Percentiles rank a stretch among this genome's conserved stretches.
These are phyloP conservation scores for Brassica carinata DNA, from an alignment of 345 rosid species.

Conservation along the genomic window DNA sequence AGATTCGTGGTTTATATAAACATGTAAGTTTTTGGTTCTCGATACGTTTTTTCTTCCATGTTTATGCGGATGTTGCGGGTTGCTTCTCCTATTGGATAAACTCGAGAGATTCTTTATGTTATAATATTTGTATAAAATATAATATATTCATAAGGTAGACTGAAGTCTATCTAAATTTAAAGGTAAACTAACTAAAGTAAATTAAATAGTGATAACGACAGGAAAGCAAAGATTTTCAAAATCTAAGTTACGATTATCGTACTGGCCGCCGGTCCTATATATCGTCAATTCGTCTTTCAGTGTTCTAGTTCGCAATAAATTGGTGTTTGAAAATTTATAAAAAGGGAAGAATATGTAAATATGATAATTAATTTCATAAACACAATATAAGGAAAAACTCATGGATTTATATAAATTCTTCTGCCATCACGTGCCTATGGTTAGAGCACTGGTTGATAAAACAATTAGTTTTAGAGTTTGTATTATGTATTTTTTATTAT, in stretches of 20 bases:
- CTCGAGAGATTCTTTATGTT: constrained; percentile 26
- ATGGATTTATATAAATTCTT: not conserved
- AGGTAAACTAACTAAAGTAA: constrained; percentile 11
- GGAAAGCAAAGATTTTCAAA: constrained; percentile 2
- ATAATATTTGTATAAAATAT: constrained; percentile 28
- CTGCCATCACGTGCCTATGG: not conserved
- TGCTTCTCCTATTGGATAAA: constrained; percentile 39
- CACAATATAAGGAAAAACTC: not conserved
- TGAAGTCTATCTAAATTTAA: constrained; percentile 32
- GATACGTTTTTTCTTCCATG: constrained; percentile 29
- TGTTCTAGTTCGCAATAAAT: constrained; percentile 26
- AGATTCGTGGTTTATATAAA: constrained; percentile 8
- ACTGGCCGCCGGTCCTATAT: constrained; percentile 24
- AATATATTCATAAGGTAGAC: constrained; percentile 14
- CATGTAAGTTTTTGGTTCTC: constrained; percentile 28
- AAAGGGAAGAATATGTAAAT: not conserved
- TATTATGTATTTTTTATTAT: not conserved
- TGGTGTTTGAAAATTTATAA: not conserved
- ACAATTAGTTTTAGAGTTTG: not conserved
- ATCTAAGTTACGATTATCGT: constrained; percentile 16
- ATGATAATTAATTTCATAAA: not conserved
- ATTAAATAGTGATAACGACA: constrained; percentile 31
- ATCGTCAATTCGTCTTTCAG: constrained; percentile 15
- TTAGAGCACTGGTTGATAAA: not conserved
- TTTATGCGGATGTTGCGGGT: constrained; percentile 40